Conservation (phyloP, 2,329 filamentous ascomycete species). For the Chaetomiaceae sp. region DNA sequence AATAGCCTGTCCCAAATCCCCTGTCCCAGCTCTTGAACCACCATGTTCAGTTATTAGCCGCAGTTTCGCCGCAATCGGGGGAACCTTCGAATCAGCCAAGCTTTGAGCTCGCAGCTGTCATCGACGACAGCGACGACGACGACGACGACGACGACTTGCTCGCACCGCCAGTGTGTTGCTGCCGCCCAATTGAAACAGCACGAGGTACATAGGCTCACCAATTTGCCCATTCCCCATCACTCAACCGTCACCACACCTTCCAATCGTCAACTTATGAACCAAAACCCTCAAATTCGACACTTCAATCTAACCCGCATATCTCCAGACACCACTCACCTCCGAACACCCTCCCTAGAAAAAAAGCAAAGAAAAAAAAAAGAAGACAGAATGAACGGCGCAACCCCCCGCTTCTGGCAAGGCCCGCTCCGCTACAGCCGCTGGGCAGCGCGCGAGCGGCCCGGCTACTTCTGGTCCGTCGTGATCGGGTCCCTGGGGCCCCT, state of each 20-base stretch:
- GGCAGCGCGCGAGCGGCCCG: conserved; percentile 82
- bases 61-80: conserved; percentile 20
- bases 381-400: conserved; percentile 55
- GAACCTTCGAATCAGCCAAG: conserved; percentile 12
- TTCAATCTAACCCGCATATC: not conserved
- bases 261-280: not conserved
- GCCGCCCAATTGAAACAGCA: conserved; percentile 11
- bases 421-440: conserved; percentile 84
- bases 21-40: not conserved
- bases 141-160: not conserved
- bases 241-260: not conserved
- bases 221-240: no score
- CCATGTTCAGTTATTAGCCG: conserved; percentile 16
- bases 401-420: conserved; percentile 75
- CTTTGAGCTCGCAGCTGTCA: conserved; percentile 3
- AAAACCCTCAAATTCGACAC: not conserved
- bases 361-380: conserved; percentile 7
- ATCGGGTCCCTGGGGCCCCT: conserved; percentile 71
- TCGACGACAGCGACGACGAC: not conserved
- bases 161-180: not conserved
- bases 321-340: no score
- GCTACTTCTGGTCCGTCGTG: conserved; percentile 81
- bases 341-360: not conserved
- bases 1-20: not conserved
- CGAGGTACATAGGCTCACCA: not conserved